Base-by-base conservation (phyloP, 768 basidiomycete genomes). In the Cystobasidium onofrii region DNA sequence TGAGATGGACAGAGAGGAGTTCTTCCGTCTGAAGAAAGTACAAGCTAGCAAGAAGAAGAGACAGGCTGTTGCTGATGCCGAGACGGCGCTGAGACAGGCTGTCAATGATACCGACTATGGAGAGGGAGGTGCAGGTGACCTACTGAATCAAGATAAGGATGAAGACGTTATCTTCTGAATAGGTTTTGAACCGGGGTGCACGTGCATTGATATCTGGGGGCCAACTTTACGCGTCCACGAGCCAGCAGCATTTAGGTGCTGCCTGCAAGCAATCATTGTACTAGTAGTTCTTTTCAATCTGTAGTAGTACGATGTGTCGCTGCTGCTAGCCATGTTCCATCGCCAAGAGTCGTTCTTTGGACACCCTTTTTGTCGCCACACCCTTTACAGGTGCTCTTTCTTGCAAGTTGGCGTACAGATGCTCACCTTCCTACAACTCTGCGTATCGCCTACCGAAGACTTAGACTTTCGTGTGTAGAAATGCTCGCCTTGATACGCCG, bases 141-240 rank as follows among this genome's bases (percentile, higher is more conserved):
- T 97, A 78, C 83, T 97, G 73, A 88, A 87, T 77, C 89, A 87
- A 54, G 79, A 78, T 76, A 95, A 92, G 81, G 94, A 97, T 79
- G 87, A 86, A 69, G 94, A 97, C 82, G 87, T 97, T 62, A 96
- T 97, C 81, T 97, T 97, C 84, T 96, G 39, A 64, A 23, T 46
- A 15, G 39, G 15, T 6, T 6, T 39, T 39, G 12, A 27, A n/a
- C n/a, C 25, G 20, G 15, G 6, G 57, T 27, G 57, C 29, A 50
- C 46, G 46, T 50, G 46, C 46, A 50, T 20, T 20, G 39, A 39
- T 39, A 39, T 39, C 39, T 39, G 39, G 39, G 39, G 7, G 15
- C 39, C 15, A 6, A 39, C 39, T 15, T 39, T 39, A 39, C 39
- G 15, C 39, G 39, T 39, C 39, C 15, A 6, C 15, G n/a, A n/a